A percentile compares a stretch with the other conserved stretches of the same genome.
Conservation (phyloP, 495 filamentous ascomycete species). For the Hypoxylon lienhwacheense region DNA sequence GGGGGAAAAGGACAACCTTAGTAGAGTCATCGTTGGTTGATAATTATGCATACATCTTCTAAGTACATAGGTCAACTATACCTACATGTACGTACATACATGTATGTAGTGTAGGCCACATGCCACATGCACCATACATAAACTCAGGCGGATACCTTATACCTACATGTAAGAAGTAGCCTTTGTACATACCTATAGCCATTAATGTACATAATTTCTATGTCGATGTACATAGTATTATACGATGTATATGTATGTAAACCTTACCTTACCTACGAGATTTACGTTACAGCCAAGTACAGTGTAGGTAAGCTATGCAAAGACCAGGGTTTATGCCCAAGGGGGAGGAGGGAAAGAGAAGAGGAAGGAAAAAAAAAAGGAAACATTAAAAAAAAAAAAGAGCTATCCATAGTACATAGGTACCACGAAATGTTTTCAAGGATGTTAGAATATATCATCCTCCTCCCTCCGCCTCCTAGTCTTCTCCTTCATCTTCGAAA, state of each 20-base stretch:
- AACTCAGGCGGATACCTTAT: no score
- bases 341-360: conserved; percentile 20
- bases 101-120: neutral
- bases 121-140: neutral
- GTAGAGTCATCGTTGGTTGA: conserved; percentile 36
- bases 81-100: neutral
- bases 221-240: conserved; percentile 1
- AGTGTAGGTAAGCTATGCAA: conserved; percentile 20
- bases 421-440: conserved; percentile 23
- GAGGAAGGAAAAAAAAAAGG: no score
- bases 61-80: neutral
- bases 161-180: neutral
- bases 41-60: conserved; percentile 16
- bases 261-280: conserved; percentile 22
- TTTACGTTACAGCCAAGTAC: conserved; percentile 29
- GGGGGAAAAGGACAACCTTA: conserved; percentile 21
- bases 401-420: no score
- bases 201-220: neutral
- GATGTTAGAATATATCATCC: conserved; percentile 35
- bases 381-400: no score
- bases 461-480: conserved; percentile 26
- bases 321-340: conserved; percentile 26
- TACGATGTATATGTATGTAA: conserved; percentile 1
- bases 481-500: conserved; percentile 16
- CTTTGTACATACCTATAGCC: neutral